Percentiles rank a stretch among this genome's conserved stretches.
phyloP scores from a whole-genome alignment of 1,139 yeast species.

The Yamadazyma taylorii region DNA sequence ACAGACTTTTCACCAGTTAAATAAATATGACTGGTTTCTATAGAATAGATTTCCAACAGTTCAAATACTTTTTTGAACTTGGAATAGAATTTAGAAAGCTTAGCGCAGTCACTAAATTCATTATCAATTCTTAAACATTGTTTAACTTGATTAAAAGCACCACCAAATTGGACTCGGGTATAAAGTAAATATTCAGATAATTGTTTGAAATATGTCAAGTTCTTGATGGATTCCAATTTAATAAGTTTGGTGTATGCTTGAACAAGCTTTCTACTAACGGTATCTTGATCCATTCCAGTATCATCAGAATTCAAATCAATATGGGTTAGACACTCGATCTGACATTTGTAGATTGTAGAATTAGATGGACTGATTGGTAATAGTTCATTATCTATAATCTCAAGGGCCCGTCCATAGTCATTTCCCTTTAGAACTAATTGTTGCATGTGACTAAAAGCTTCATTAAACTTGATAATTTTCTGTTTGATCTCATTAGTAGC shows the following conservation, averaged over 20 bases:
- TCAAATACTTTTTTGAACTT: slow-evolving; percentile 32
- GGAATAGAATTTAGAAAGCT: slow-evolving; percentile 44
- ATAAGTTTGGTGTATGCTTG: slow-evolving; percentile 27
- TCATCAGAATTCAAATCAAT: slow-evolving; percentile 10
- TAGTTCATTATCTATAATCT: slow-evolving; percentile 22
- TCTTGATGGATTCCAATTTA: slow-evolving; percentile 30
- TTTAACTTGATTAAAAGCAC: slow-evolving; percentile 50
- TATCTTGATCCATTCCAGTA: too few species aligned
- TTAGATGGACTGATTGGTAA: slow-evolving; percentile 26
- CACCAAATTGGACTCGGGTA: slow-evolving; percentile 51
- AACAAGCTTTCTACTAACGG: too few species aligned
- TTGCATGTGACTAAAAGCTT: slow-evolving; percentile 20
- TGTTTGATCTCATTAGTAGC: slow-evolving; percentile 17
- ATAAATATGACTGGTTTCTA: slow-evolving; percentile 37
- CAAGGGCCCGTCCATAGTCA: slow-evolving; percentile 22
- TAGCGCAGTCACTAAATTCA: slow-evolving; percentile 58
- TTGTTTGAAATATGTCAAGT: slow-evolving; percentile 29
- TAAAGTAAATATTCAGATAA: slow-evolving; percentile 47
- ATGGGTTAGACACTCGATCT: slow-evolving; percentile 20
- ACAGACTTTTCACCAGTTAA: slow-evolving; percentile 16
- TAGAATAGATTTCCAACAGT: slow-evolving; percentile 46
- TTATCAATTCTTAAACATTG: slow-evolving; percentile 70
- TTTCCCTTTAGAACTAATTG: slow-evolving; percentile 11
- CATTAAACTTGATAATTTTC: slow-evolving; percentile 20
- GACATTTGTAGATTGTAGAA: slow-evolving; percentile 16